Evolutionary conservation across 2,329 filamentous ascomycete species (phyloP), one percentile per base, ranked within the genome.

Genomic region (Rasamsonia emersonii): DNA sequence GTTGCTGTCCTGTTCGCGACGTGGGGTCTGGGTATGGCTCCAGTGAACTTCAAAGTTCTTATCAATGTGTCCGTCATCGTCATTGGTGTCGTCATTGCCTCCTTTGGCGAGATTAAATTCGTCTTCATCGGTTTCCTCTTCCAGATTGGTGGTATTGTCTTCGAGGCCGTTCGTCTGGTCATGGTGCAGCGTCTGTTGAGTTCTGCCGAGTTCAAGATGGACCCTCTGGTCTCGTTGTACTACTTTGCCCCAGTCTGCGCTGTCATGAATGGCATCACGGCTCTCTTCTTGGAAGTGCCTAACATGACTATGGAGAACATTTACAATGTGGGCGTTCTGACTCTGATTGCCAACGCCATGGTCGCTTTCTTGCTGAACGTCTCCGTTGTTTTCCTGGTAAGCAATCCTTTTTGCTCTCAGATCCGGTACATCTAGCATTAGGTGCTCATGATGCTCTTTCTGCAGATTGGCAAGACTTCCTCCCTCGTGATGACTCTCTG

Each of bases 1-100:
- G 88, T 96, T 38, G 88, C 86, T 33, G 88, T 96, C 32, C 77
- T 98, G 23, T 64, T 96, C 45, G 82, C 85, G 24, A 85, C 86
- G 45, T 96, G 91, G 89, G 69, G 72, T 32, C 78, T 96, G 51
- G 85, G 86, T 37, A 77, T 94, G 40, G 77, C 84, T 9, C 77
- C 84, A 40, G 83, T 86, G 33, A 93, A 86, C 66, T 58, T 91
- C 46, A 88, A 79, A 68, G 82, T 86, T 29, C 80, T 98, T 50
- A 74, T 84, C 55, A 98, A 98, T 56, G 88, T 98, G 41, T 91
- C 84, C 24, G 74, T 89, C 56, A 98, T 98, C 50, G 91, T 96
- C 32, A 61, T 96, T 32, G 91, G 91, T 70, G 88, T 96, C 47
- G 70, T 95, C 45, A 86, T 98, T 53, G 91, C 91, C 30, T 94